Base-by-base conservation (phyloP, 169 alveolate species). In the Babesia caballi region DNA sequence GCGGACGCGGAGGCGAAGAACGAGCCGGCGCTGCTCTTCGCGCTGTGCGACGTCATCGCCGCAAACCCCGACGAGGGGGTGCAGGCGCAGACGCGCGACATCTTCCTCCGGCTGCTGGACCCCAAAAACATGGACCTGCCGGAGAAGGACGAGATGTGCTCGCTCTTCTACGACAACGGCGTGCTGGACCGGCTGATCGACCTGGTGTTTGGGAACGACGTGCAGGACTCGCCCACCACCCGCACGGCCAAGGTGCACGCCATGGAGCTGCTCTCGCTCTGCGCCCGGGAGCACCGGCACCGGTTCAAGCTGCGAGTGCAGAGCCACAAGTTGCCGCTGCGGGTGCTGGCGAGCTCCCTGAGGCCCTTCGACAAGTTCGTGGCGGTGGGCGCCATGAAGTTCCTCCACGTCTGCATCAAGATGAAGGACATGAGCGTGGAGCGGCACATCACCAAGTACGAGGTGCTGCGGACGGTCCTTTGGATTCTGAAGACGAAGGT, bases 51-150 rank as follows among this genome's bases (percentile, higher is more conserved):
- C 53, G 72, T 72, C 11, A 38, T 81, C 14, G 72, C 71, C 3
- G 8, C 35, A 2, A 66, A 46, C 44, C 53, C 77, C 8, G 38
- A 71, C 46, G 87, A 67, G 27, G 87, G 77, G 8, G 42, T 78
- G 28, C 84, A 72, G 52, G 35, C 81, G n/a, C 88, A 81, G 41
- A 51, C 74, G 17, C 30, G 68, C 9, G 88, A 81, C 27, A 81
- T 81, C 36, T 47, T 81, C 65, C 30, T 66, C 28, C 1, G 90
- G 30, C 80, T 87, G 41, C 56, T 87, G 66, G 93, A 87, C 72
- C 92, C 93, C 7, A 84, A 85, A 41, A 84, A 75, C 30, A 87
- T 87, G 93, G 93, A 87, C 35, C 72, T 85, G 58, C 93, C 93
- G 23, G 93, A 87, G 50, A 84, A 84, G 70, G 93, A 87, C 47